Conservation (phyloP, 1,284 basidiomycete genomes). For the Waitea zeae region DNA sequence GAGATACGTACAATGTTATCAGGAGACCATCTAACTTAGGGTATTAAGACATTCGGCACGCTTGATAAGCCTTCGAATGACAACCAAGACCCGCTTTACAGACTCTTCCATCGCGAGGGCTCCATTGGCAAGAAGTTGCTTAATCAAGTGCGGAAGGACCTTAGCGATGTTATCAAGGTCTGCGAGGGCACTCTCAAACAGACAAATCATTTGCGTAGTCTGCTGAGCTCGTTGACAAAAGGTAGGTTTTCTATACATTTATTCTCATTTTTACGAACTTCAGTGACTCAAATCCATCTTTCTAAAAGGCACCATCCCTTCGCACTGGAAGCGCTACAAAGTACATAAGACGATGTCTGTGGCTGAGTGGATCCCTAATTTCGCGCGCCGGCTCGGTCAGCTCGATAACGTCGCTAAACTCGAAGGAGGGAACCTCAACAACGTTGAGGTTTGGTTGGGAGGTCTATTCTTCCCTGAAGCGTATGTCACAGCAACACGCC, state of each 20-base stretch:
- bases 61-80: conserved; percentile 47
- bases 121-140: conserved; percentile 64
- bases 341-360: conserved; percentile 68
- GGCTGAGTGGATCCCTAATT: conserved; percentile 73
- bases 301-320: conserved; percentile 61
- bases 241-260: too few species aligned
- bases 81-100: conserved; percentile 69
- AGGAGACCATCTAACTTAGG: too few species aligned
- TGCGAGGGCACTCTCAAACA: conserved; percentile 82
- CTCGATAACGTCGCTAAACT: conserved; percentile 59
- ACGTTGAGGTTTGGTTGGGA: conserved; percentile 79
- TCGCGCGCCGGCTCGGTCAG: conserved; percentile 63
- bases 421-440: conserved; percentile 33
- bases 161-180: conserved; percentile 67
- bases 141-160: conserved; percentile 60
- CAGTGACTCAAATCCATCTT: conserved; percentile 4
- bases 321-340: conserved; percentile 82
- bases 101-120: conserved; percentile 84
- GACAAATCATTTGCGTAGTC: conserved; percentile 79
- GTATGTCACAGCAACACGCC: conserved; percentile 86
- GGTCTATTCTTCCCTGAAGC: conserved; percentile 92
- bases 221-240: conserved; percentile 81
- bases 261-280: conserved; percentile 1
- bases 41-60: conserved; percentile 39
- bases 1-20: too few species aligned